Evolutionary conservation across 2,329 filamentous ascomycete genomes (phyloP), one percentile per base, ranked within the genome.

Genomic region (Hymenoscyphus linearis): DNA sequence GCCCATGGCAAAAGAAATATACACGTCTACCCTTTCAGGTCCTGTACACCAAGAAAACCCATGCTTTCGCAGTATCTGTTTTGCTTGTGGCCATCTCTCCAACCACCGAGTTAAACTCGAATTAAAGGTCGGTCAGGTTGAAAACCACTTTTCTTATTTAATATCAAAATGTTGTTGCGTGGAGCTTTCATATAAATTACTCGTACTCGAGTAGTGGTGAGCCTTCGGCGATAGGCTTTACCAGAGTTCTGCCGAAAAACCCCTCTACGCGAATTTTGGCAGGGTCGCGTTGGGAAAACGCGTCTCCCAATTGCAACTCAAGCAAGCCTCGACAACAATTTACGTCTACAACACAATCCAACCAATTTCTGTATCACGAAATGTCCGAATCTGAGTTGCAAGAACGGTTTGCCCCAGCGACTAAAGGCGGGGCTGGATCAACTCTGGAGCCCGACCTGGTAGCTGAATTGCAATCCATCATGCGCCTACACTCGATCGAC

Each of bases 381-480:
- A 55, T 47, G 40, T 47, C 40, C 40, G n/a, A 47, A 25, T 47
- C 40, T 4, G 68, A 71, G 59, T 65, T 71, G 16, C 68, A 68
- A 61, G 66, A 69, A 57, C 66, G 67, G 16, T 73, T 74, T 61
- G 62, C 65, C 6, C 55, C 67, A 35, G 63, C 66, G 12, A 47
- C 40, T 18, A 47, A 47, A 47, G 40, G 40, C 7, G 40, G 40
- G 40, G 66, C 61, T 14, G 60, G 63, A 22, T 59, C 59, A 13
- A 60, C 65, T 16, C 80, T 98, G 5, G 85, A 91, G 64, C 79
- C 86, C 65, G 93, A 98, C 74, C 84, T 98, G 61, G 78, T 91
- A 66, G 79, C 82, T 58, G 93, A 97, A 77, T 80, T 99, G 67
- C 83, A 89, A 72, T 96, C 91, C 62, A 96, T 96, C 73, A 83